These are phyloP conservation scores for Aspergillus sclerotiicarbonarius DNA, from an alignment of 495 filamentous ascomycete genomes.

Conservation along the genomic window DNA sequence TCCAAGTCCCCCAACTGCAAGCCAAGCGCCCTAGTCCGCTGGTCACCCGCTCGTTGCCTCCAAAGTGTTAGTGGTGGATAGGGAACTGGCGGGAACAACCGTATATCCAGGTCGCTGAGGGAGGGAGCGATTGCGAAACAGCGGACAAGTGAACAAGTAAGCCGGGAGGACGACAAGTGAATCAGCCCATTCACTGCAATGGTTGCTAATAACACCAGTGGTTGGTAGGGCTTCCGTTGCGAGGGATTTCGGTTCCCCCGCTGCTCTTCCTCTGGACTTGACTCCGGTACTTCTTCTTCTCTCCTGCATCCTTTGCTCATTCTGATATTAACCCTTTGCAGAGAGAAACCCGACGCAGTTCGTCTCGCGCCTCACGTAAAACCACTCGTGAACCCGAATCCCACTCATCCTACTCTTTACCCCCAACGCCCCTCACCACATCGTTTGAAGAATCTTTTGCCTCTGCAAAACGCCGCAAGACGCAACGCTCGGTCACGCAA, in stretches of 20 bases:
- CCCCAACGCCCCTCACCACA: conserved; percentile 23
- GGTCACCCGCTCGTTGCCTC: background rate
- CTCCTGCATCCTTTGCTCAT: conserved; percentile 4
- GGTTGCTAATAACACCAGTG: conserved; percentile 18
- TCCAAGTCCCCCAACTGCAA: background rate
- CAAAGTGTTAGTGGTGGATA: background rate
- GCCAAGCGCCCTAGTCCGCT: background rate
- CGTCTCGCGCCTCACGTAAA: conserved; percentile 24
- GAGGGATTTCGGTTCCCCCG: conserved; percentile 20
- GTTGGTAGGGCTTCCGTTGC: conserved; percentile 23
- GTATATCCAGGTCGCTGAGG: background rate
- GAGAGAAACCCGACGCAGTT: conserved; percentile 20
- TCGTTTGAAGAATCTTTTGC: conserved; percentile 27
- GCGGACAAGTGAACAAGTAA: conserved; percentile 5
- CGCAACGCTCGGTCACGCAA: conserved; percentile 15
- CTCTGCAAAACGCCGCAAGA: conserved; percentile 29
- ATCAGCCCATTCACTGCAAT: conserved; percentile 2
- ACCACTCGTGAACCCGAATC: conserved; percentile 21
- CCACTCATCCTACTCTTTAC: conserved; percentile 24
- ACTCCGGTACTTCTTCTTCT: conserved; percentile 18
- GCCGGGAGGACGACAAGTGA: background rate
- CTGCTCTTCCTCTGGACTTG: conserved; percentile 14
- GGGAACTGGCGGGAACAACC: background rate
- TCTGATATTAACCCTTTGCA: background rate
- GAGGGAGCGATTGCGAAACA: background rate